Base-by-base conservation (phyloP, 2,329 filamentous ascomycete genomes). In the Calonectria hawksworthii region DNA sequence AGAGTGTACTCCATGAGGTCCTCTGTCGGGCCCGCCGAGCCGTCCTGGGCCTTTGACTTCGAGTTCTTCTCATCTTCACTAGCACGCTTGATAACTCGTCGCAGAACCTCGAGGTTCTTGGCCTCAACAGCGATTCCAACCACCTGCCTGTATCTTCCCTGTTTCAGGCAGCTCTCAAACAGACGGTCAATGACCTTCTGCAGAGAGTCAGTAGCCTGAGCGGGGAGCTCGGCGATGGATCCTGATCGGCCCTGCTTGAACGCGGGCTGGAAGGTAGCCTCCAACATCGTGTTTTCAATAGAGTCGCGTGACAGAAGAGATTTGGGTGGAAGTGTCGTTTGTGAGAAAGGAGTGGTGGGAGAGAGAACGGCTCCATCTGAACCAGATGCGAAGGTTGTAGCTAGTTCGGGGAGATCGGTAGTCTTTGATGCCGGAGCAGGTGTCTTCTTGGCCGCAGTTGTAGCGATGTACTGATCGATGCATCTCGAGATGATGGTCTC, bases 401-500 rank as follows among this genome's bases (percentile, higher is more conserved):
- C 93, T 61, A 98, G 89, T 81, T 95, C 91, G n/a, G 92, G 91
- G 44, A 94, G 88, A 30, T 89, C 87, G 74, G 84, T 82, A 64
- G 86, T 86, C 80, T 86, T 85, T n/a, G 83, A 83, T 47, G 83
- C 82, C 78, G 86, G 86, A 63, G 89, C 82, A 18, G 86, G 84
- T 26, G 85, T 83, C 80, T 91, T 89, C 78, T 89, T 88, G 75
- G 89, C 86, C 54, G 89, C 87, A 66, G 89, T 90, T 54, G 96
- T 90, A 74, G 95, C 93, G 83, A 99, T 98, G 88, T 98, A 99
- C 78, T 98, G 98, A 86, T 99, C 97, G 83, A 99, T 93, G 84
- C 97, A 99, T 90, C 98, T 98, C 74, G 96, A 96, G 85, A 99
- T 96, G 87, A 99, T 99, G 72, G 97, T 99, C 88, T 99, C 96